Percentiles rank a stretch among this genome's conserved stretches.
Evolutionary conservation across 441 rosid species (phyloP).

Genomic region (Erodium texanum): DNA sequence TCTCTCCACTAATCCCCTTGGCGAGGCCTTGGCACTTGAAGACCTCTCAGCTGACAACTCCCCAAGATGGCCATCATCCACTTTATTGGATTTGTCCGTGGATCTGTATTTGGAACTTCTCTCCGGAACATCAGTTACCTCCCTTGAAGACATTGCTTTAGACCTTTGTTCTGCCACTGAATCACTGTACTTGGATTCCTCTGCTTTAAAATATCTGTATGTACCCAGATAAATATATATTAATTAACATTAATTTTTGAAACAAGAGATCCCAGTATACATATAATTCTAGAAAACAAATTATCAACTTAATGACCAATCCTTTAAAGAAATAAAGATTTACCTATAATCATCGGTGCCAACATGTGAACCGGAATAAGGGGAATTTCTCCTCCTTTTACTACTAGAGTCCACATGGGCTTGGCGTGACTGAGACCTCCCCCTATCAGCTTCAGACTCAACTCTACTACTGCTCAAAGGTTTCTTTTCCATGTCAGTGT

Average conservation of each 20-base stretch:
- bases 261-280: not conserved
- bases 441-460: slow-evolving; percentile 56
- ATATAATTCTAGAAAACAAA: not conserved
- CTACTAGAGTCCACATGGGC: slow-evolving; percentile 33
- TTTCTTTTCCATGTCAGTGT: slow-evolving; percentile 42
- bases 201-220: slow-evolving; percentile 46
- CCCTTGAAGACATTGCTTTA: slow-evolving; percentile 49
- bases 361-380: slow-evolving; percentile 49
- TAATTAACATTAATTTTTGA: not conserved
- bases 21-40: slow-evolving; percentile 69
- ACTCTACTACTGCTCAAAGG: slow-evolving; percentile 38
- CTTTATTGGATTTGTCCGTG: slow-evolving; percentile 44
- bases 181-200: slow-evolving; percentile 45
- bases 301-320: not conserved
- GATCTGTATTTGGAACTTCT: slow-evolving; percentile 53
- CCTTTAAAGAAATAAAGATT: not conserved
- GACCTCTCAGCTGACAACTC: slow-evolving; percentile 66
- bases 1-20: slow-evolving; percentile 54
- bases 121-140: slow-evolving; percentile 40
- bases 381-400: slow-evolving; percentile 43
- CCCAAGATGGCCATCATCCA: slow-evolving; percentile 56
- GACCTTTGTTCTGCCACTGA: slow-evolving; percentile 39
- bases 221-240: not conserved
- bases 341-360: slow-evolving; percentile 73
- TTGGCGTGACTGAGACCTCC: slow-evolving; percentile 59